A percentile compares a stretch with the other conserved stretches of the same genome.
Evolutionary conservation across 2,329 filamentous ascomycete species (phyloP).

Genomic region (Orbilia blumenaviensis): DNA sequence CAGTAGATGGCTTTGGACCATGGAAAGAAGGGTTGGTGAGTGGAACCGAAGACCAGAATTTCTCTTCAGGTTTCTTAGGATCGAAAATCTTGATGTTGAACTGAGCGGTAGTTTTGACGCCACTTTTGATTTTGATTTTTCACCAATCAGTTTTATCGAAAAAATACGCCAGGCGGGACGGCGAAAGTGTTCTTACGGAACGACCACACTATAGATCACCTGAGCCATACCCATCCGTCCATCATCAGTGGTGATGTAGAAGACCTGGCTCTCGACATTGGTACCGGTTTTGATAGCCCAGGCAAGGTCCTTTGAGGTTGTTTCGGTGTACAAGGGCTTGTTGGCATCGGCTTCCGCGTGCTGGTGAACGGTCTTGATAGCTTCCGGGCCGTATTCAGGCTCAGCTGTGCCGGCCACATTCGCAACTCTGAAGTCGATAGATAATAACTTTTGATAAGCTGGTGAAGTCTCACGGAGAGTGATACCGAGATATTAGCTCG

Average conservation of each 20-base stretch:
- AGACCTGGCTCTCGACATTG: constrained; percentile 91
- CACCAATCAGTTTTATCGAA: not conserved
- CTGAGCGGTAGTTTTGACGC: constrained; percentile 87
- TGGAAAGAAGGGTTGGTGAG: constrained; percentile 83
- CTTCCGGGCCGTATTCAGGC: constrained; percentile 90
- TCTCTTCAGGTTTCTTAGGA: constrained; percentile 69
- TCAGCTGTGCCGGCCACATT: constrained; percentile 94
- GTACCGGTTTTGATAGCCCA: constrained; percentile 84
- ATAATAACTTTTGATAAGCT: constrained; percentile 4
- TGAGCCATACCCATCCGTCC: constrained; percentile 82
- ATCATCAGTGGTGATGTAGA: constrained; percentile 84
- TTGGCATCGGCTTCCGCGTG: constrained; percentile 64
- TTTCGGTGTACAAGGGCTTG: constrained; percentile 71
- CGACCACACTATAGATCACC: constrained; percentile 97
- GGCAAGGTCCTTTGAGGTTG: constrained; percentile 78
- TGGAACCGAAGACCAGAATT: constrained; percentile 84
- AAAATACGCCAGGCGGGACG: not conserved
- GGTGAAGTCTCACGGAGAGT: not conserved
- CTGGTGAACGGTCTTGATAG: constrained; percentile 87
- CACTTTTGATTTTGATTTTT: no score
- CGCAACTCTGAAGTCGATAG: constrained; percentile 67
- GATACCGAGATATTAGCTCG: not conserved
- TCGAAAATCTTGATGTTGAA: constrained; percentile 95
- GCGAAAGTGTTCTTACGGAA: constrained; percentile 57
- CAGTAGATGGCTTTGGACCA: constrained; percentile 82